phyloP scores from a whole-genome alignment of 208 protist species.

The Trypanosoma avium region DNA sequence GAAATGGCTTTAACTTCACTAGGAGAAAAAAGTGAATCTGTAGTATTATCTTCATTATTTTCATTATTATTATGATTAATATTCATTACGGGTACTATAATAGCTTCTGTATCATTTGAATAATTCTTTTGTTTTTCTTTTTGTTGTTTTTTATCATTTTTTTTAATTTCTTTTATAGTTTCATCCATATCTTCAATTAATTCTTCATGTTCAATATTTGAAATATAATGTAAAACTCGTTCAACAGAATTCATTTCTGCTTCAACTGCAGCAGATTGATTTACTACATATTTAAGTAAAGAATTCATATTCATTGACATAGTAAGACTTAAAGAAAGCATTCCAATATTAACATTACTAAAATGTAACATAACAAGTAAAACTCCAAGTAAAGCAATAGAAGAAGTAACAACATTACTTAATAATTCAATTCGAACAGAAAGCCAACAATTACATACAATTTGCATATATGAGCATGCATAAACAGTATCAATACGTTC shows the following conservation, averaged over 20 bases:
- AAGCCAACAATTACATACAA: conserved; percentile 86
- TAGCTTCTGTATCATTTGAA: background rate
- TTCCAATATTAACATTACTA: conserved; percentile 29
- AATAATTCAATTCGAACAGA: conserved; percentile 86
- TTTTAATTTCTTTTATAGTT: conserved; percentile 7
- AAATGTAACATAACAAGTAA: conserved; percentile 31
- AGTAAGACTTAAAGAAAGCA: conserved; percentile 68
- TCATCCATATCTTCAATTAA: conserved; percentile 24
- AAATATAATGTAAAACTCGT: conserved; percentile 75
- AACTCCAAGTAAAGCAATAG: conserved; percentile 53
- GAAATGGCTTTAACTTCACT: conserved; percentile 22
- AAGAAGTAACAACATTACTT: conserved; percentile 64
- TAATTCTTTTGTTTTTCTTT: background rate
- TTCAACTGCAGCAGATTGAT: conserved; percentile 53
- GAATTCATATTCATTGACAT: conserved; percentile 60
- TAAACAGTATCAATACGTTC: conserved; percentile 55
- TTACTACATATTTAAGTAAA: conserved; percentile 58
- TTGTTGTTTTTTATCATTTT: background rate
- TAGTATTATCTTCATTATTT: background rate
- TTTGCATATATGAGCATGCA: conserved; percentile 49
- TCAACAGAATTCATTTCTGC: conserved; percentile 88
- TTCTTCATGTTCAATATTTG: conserved; percentile 63
- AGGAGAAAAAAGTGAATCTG: background rate
- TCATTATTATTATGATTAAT: background rate
- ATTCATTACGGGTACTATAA: background rate